Evolutionary conservation across 2,329 filamentous ascomycete species (phyloP).

Genomic region (Xylariaceae sp.): DNA sequence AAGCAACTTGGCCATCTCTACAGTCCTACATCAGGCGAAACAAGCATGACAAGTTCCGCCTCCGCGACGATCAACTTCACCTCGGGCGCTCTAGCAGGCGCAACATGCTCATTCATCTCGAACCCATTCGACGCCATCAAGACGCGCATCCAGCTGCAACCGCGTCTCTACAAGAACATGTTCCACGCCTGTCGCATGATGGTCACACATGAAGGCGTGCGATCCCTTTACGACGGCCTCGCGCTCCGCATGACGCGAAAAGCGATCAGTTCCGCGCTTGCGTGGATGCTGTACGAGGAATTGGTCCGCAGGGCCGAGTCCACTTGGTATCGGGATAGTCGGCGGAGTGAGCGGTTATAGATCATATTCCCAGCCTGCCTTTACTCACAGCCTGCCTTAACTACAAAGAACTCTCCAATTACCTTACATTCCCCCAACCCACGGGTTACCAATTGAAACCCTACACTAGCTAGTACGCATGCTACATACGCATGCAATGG

Average conservation of each 20-base stretch:
- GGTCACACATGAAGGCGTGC: conserved; percentile 72
- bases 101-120: conserved; percentile 77
- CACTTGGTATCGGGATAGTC: conserved; percentile 28
- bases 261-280: conserved; percentile 86
- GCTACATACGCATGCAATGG: too few species aligned
- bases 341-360: conserved; percentile 24
- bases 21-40: conserved; percentile 4
- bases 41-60: conserved; percentile 35
- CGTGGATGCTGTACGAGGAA: conserved; percentile 97
- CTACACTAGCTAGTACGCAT: too few species aligned
- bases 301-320: conserved; percentile 65
- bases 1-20: conserved; percentile 46
- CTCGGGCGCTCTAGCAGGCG: conserved; percentile 75
- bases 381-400: too few species aligned
- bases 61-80: conserved; percentile 76
- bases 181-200: conserved; percentile 70
- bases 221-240: conserved; percentile 79
- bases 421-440: too few species aligned
- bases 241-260: conserved; percentile 85
- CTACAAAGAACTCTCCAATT: too few species aligned
- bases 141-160: conserved; percentile 88
- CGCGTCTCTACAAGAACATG: conserved; percentile 76
- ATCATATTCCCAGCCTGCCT: background rate
- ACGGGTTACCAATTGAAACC: too few species aligned
- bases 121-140: conserved; percentile 98